These are phyloP conservation scores for Colletotrichum tanaceti DNA, from an alignment of 2,329 filamentous ascomycete genomes.

Conservation along the genomic window DNA sequence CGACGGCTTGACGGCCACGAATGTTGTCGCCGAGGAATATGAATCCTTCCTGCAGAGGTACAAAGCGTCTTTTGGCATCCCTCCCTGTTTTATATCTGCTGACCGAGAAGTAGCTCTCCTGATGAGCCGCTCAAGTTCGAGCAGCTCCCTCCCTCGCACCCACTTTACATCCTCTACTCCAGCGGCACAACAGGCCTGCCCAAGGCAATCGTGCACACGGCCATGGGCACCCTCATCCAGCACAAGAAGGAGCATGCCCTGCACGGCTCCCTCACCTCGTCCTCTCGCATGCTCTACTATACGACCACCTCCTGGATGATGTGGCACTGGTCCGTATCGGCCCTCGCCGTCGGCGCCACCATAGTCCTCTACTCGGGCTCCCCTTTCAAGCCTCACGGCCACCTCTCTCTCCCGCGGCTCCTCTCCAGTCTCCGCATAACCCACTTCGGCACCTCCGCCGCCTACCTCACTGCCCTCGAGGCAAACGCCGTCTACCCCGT, in stretches of 20 bases:
- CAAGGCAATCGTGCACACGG: slow-evolving; percentile 94
- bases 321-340: slow-evolving; percentile 97
- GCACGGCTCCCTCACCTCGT: slow-evolving; percentile 81
- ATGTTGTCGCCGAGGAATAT: slow-evolving; percentile 58
- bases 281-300: slow-evolving; percentile 88
- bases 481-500: slow-evolving; percentile 75
- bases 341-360: slow-evolving; percentile 83
- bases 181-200: slow-evolving; percentile 88
- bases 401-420: slow-evolving; percentile 84
- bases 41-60: slow-evolving; percentile 53
- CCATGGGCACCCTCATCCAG: slow-evolving; percentile 89
- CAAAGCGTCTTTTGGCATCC: no score
- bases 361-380: slow-evolving; percentile 93
- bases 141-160: slow-evolving; percentile 85
- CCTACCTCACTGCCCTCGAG: slow-evolving; percentile 92
- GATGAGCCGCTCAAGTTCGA: slow-evolving; percentile 71
- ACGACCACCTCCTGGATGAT: slow-evolving; percentile 99
- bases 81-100: background rate
- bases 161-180: slow-evolving; percentile 93
- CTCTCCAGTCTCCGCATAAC: slow-evolving; percentile 86
- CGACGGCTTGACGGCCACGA: slow-evolving; percentile 53
- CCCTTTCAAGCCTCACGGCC: slow-evolving; percentile 82
- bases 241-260: slow-evolving; percentile 97
- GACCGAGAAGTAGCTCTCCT: slow-evolving; percentile 47
- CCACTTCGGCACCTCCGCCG: slow-evolving; percentile 94